Percentiles rank a stretch among this genome's conserved stretches.
These are phyloP conservation scores for Petunia hybrid DNA, from an alignment of 305 asterid genomes.

Conservation along the genomic window DNA sequence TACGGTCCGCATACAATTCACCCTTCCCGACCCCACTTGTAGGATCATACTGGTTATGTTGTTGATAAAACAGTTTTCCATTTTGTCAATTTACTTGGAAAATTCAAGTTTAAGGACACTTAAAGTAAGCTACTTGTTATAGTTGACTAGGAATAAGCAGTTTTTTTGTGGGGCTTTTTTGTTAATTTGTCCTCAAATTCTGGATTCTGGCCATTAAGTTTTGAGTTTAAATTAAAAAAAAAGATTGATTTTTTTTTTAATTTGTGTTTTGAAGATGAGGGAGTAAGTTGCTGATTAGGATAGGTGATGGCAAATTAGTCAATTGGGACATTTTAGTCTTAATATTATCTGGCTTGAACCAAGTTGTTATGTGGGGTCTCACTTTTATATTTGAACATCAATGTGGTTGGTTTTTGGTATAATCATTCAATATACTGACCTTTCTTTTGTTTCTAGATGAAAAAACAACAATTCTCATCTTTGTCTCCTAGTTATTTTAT, in stretches of 20 bases:
- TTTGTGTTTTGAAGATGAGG: background rate
- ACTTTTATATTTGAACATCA: constrained; percentile 19
- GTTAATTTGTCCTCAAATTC: background rate
- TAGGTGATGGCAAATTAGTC: background rate
- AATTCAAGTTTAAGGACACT: background rate
- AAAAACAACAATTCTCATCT: constrained; percentile 10
- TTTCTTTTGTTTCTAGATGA: constrained; percentile 27
- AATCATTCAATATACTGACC: constrained; percentile 36
- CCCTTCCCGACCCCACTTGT: too few species aligned
- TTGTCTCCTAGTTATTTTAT: background rate
- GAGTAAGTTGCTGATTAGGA: background rate
- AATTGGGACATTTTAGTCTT: constrained; percentile 15
- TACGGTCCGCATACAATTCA: too few species aligned
- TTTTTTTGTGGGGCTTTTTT: background rate
- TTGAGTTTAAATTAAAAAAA: background rate
- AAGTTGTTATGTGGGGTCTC: constrained; percentile 35
- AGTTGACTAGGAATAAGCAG: background rate
- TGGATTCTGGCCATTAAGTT: background rate
- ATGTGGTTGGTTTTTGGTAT: constrained; percentile 37
- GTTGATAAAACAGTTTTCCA: background rate
- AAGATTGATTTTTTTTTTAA: background rate
- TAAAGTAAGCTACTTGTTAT: background rate
- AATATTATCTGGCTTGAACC: constrained; percentile 14
- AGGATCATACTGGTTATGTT: too few species aligned
- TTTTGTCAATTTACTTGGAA: background rate